phyloP scores from a whole-genome alignment of 495 filamentous ascomycete species.

The Thozetella sp. region DNA sequence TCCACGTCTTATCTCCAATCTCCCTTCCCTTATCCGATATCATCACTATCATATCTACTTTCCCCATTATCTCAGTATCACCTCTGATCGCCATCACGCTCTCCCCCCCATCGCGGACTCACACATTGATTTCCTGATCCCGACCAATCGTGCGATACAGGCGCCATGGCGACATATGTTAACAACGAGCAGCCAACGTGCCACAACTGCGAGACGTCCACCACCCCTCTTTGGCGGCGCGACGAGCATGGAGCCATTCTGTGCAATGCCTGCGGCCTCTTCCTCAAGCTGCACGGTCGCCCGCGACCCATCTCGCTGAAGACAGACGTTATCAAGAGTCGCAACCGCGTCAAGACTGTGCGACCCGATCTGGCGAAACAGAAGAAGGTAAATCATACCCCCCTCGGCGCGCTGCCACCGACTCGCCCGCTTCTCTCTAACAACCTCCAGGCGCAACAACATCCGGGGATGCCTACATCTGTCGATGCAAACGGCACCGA shows the following conservation, averaged over 20 bases:
- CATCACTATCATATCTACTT: background rate
- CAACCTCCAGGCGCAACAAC: slow-evolving; percentile 15
- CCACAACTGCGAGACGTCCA: slow-evolving; percentile 95
- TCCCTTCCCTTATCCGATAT: slow-evolving; percentile 4
- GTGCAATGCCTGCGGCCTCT: slow-evolving; percentile 97
- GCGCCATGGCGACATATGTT: slow-evolving; percentile 41
- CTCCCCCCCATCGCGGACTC: slow-evolving; percentile 1
- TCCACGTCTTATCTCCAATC: slow-evolving; percentile 4
- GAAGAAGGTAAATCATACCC: slow-evolving; percentile 69
- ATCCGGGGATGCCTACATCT: slow-evolving; percentile 50
- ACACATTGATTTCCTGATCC: background rate
- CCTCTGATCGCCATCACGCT: no score
- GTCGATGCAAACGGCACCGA: slow-evolving; percentile 62
- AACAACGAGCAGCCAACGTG: slow-evolving; percentile 83
- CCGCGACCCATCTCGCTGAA: slow-evolving; percentile 94
- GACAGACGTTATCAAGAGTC: slow-evolving; percentile 99
- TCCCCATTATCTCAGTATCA: slow-evolving; percentile 1
- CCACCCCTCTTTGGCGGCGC: slow-evolving; percentile 94
- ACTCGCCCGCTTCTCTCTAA: slow-evolving; percentile 8
- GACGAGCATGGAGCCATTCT: slow-evolving; percentile 97
- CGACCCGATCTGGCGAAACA: slow-evolving; percentile 74
- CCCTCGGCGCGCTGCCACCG: slow-evolving; percentile 1
- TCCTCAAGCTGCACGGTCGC: slow-evolving; percentile 93
- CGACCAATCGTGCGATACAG: background rate
- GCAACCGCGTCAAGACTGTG: slow-evolving; percentile 93